Base-by-base conservation (phyloP, 441 rosid species). In the Iberis amara region DNA sequence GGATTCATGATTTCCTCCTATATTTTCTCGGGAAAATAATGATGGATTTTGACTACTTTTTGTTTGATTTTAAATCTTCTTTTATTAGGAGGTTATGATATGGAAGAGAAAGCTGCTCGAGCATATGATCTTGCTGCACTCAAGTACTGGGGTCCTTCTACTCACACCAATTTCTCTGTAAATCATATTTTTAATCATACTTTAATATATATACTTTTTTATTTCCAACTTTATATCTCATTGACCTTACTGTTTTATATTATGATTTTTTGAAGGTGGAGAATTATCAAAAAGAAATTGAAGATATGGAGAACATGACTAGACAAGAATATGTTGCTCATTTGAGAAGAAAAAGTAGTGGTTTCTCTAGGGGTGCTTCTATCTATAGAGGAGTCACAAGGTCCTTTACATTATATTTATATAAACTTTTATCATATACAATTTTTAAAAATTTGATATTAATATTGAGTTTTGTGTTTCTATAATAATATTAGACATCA, bases 41-140 rank as follows among this genome's bases (percentile, higher is more conserved):
- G 59, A 32, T 65, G 54, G 46, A 42, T 48, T 55, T 61, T 61
- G 41, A 66, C 52, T 63, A 0, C 42, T 55, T 24, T 72, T 31
- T 39, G 13, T 15, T 36, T 59, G 41, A 63, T 47, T 15, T 47
- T 28, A 28, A 31, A 31, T 0, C 9, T 2, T 4, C 7, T 31
- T 6, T 40, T 66, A 73, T 64, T 73, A 91, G 95, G 97, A 52
- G 97, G 97, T 67, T 89, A 89, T 74, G 97, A 89, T 69, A 80
- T 86, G 97, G 97, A 89, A 72, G 97, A 89, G 68, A 89, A 86
- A 82, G 97, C 97, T 71, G 98, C 96, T 47, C 76, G 95, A 73
- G 89, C 98, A 31, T 91, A 91, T 76, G 98, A 91, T 75, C 82
- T 80, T 41, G 98, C 98, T 61, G 96, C 98, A 61, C 96, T 88